Evolutionary conservation across 2,329 filamentous ascomycete species (phyloP), one percentile per base, ranked within the genome.

Genomic region (Pseudogymnoascus sp.): DNA sequence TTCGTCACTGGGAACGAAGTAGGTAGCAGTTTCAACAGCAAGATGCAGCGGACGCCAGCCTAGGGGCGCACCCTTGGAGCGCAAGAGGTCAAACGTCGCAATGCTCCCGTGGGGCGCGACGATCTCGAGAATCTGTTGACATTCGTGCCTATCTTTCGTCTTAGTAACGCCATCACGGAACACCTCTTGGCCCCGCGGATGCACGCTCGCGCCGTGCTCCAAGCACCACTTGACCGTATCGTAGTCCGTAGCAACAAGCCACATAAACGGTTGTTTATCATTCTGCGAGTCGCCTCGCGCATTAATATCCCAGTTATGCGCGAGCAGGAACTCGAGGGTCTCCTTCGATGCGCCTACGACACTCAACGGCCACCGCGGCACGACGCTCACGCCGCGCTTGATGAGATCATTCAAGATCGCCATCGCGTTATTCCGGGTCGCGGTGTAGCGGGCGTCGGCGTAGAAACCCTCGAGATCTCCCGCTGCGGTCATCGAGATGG

Each of bases 251-350:
- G 43, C 46, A 34, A 64, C 61, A 12, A 2, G 6, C 63, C 63
- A 63, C 18, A 63, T 46, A 12, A 64, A 64, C 14, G 63, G 49
- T 56, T 56, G 23, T 56, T 12, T n/a, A 36, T 43, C 36, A 56
- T 56, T 1, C 31, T 11, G 3, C 49, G 23, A 3, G 9, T 1
- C 3, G 11, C 46, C 21, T 40, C 37, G 63, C 14, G 4, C 31
- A 46, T 64, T 59, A 25, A 64, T 63, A 43, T 64, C 63, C 63
- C 63, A 64, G 25, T 61, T 61, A 1, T 64, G 42, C 23, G 6
- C 63, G 56, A 64, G 21, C 1, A 64, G 60, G 37, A 64, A 53
- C 61, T 64, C 63, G 53, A 64, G 63, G 16, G 61, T 42, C 49
- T 63, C 60, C 40, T 46, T 25, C 16, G 60, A 60, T 60, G 42